These are phyloP conservation scores for Rhizopogon vesiculosus DNA, from an alignment of 768 basidiomycete genomes.

Conservation along the genomic window DNA sequence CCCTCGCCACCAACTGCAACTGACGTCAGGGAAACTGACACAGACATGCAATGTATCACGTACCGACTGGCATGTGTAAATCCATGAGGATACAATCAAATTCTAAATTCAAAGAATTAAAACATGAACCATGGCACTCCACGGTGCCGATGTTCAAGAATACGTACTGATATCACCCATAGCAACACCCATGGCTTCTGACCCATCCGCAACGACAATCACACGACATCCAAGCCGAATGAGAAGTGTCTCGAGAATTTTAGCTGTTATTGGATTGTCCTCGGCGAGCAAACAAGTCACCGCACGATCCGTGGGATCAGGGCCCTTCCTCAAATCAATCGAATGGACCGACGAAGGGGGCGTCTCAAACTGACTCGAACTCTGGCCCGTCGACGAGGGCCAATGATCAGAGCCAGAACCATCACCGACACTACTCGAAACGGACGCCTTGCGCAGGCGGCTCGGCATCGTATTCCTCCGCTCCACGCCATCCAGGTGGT, in stretches of 20 bases:
- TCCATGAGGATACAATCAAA: slow-evolving; percentile 97
- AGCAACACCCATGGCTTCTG: slow-evolving; percentile 94
- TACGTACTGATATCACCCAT: slow-evolving; percentile 95
- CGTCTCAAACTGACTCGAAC: slow-evolving; percentile 46
- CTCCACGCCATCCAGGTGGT: slow-evolving; percentile 71
- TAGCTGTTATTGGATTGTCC: slow-evolving; percentile 96
- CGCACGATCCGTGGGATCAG: slow-evolving; percentile 79
- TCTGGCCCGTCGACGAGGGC: slow-evolving; percentile 52
- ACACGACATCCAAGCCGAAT: slow-evolving; percentile 93
- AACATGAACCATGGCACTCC: not conserved
- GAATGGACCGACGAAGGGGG: slow-evolving; percentile 86
- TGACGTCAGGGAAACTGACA: slow-evolving; percentile 6
- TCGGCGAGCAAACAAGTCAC: slow-evolving; percentile 94
- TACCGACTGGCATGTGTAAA: slow-evolving; percentile 89
- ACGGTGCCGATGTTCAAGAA: not conserved
- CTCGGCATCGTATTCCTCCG: slow-evolving; percentile 85
- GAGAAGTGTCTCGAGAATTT: slow-evolving; percentile 93
- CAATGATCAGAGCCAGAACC: slow-evolving; percentile 75
- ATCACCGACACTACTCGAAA: slow-evolving; percentile 78
- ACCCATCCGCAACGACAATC: slow-evolving; percentile 93
- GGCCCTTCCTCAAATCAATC: slow-evolving; percentile 70
- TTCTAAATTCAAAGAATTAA: slow-evolving; percentile 42
- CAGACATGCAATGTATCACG: slow-evolving; percentile 29
- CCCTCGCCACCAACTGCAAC: slow-evolving; percentile 85
- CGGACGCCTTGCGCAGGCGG: slow-evolving; percentile 79